Conservation (phyloP, 2,329 filamentous ascomycete species). For the Neocucurbitaria cava region DNA sequence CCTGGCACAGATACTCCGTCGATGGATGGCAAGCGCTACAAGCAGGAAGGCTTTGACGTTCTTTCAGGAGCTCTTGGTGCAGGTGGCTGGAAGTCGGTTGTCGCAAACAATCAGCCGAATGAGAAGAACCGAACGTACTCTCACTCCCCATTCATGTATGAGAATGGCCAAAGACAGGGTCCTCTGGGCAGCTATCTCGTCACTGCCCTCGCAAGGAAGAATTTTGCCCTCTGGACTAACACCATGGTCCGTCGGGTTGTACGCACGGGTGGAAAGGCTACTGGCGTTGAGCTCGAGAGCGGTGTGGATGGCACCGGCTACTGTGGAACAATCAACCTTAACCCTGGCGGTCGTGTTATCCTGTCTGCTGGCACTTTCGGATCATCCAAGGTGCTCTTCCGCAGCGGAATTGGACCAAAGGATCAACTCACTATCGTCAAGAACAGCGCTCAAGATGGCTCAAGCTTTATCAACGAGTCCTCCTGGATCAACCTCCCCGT, state of each 20-base stretch:
- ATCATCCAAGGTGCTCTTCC: conserved; percentile 72
- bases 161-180: conserved; percentile 70
- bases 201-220: conserved; percentile 63
- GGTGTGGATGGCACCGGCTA: conserved; percentile 63
- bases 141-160: conserved; percentile 72
- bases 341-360: conserved; percentile 68
- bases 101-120: conserved; percentile 65
- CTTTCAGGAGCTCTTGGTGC: conserved; percentile 65
- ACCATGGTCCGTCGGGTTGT: conserved; percentile 73
- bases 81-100: conserved; percentile 69
- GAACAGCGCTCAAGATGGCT: conserved; percentile 51
- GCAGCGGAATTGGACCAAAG: conserved; percentile 71
- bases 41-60: conserved; percentile 70
- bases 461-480: conserved; percentile 52
- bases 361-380: conserved; percentile 73
- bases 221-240: conserved; percentile 72
- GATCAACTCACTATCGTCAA: conserved; percentile 56
- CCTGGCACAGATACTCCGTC: conserved; percentile 73
- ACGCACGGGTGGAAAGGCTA: conserved; percentile 66
- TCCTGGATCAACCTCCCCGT: conserved; percentile 61
- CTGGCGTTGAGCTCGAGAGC: conserved; percentile 72
- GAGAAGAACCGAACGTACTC: conserved; percentile 71
- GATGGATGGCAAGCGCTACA: conserved; percentile 69
- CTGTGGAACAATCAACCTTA: conserved; percentile 66
- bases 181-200: conserved; percentile 76